Evolutionary conservation across 441 rosid genomes (phyloP), one percentile per base, ranked within the genome.

Genomic region (Breynia disticha): DNA sequence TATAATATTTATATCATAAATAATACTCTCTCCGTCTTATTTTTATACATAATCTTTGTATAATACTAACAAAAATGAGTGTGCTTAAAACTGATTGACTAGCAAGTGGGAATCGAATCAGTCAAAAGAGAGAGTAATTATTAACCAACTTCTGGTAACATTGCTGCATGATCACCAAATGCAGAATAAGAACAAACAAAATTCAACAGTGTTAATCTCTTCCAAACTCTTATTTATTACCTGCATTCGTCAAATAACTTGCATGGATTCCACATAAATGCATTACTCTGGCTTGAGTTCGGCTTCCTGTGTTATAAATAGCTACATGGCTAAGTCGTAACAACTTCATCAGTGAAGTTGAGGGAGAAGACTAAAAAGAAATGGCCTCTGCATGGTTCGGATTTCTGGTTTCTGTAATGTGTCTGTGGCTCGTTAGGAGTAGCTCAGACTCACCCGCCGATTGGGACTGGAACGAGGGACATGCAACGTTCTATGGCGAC

Each of bases 401-500:
- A 9, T 13, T 41, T 11, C n/a, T 41, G 44, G 44, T 11, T 41
- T 11, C 13, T 13, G 10, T 41, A 4, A 41, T 41, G n/a, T 4
- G 7, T 28, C 35, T 41, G 4, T 11, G 13, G 7, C 44, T 41
- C 13, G 44, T 41, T 41, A 11, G 44, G 15, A 15, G 44, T 15
- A 11, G 44, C 44, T 11, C 15, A 41, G 44, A 15, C 44, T 4
- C 44, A 15, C 1, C 3, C 2, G 3, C 13, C 13, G n/a, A 15
- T 9, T 41, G 44, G 44, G n/a, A 3, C n/a, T 4, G 44, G 44
- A 47, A 19, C 18, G 1, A 16, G 28, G 72, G 64, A 14, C 67
- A 38, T 24, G 67, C 72, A 18, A 63, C 67, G 0, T 58, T 32
- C 41, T 68, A 57, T 45, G 72, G 65, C 4, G 72, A 58, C 28